These are phyloP conservation scores for Zygnema circumcarinatum DNA, from an alignment of 139 green algal genomes.

Conservation along the genomic window DNA sequence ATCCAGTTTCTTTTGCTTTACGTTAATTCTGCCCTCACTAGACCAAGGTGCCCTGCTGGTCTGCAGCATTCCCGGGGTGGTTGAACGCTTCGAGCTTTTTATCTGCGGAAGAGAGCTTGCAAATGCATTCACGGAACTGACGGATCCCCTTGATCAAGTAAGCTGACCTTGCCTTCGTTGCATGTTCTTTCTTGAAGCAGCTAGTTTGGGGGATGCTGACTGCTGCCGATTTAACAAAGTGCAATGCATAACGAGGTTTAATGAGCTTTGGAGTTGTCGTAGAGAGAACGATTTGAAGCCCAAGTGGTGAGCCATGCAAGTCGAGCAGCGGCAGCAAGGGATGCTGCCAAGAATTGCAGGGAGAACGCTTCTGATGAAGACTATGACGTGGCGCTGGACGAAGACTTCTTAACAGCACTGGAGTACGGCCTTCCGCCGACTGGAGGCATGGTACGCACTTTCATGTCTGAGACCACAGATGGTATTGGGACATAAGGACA, in stretches of 20 bases:
- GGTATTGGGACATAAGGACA: background rate
- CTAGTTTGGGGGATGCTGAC: no score
- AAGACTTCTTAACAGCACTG: conserved; percentile 94
- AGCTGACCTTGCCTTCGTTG: background rate
- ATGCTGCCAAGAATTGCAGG: background rate
- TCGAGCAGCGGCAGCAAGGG: background rate
- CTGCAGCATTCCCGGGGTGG: conserved; percentile 73
- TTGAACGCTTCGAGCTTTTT: conserved; percentile 98
- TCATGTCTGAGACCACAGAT: background rate
- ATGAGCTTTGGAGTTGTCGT: background rate
- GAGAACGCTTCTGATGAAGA: conserved; percentile 49
- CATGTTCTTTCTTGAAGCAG: no score
- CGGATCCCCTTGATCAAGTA: conserved; percentile 92
- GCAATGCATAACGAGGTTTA: no score
- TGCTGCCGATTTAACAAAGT: no score
- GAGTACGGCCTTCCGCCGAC: conserved; percentile 98
- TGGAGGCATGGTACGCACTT: conserved; percentile 81
- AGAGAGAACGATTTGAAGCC: conserved; percentile 82
- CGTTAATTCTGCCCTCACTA: no score
- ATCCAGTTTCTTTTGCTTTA: background rate
- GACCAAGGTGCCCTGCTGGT: background rate
- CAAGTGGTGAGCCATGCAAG: conserved; percentile 75
- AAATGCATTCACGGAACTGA: conserved; percentile 96
- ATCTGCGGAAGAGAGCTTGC: conserved; percentile 91
- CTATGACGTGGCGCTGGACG: conserved; percentile 81